phyloP scores from a whole-genome alignment of 495 filamentous ascomycete genomes.

The Penicillium daleae region DNA sequence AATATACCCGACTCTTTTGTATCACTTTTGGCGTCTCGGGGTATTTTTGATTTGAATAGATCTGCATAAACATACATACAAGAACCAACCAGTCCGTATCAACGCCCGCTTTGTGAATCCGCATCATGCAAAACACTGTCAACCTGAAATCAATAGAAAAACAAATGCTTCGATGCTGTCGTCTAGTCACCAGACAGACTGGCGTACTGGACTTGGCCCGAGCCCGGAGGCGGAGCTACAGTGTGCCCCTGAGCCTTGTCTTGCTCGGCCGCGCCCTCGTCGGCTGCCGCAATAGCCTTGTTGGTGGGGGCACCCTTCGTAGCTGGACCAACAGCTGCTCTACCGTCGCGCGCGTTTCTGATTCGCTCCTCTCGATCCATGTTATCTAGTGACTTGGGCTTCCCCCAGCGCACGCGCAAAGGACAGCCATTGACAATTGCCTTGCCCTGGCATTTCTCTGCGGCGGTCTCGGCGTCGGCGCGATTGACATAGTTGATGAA shows the following conservation, averaged over 20 bases:
- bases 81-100: conserved; percentile 28
- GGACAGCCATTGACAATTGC: conserved; percentile 85
- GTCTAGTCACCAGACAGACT: conserved; percentile 78
- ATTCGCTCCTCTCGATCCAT: conserved; percentile 82
- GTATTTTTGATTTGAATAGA: conserved; percentile 41
- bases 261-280: conserved; percentile 37
- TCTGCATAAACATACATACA: conserved; percentile 39
- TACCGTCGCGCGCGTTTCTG: conserved; percentile 72
- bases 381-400: conserved; percentile 85
- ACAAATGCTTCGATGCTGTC: conserved; percentile 2
- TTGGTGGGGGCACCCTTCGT: conserved; percentile 35
- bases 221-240: conserved; percentile 83
- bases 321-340: conserved; percentile 53
- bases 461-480: conserved; percentile 80
- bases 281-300: conserved; percentile 39
- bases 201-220: conserved; percentile 78
- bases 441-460: conserved; percentile 82
- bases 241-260: conserved; percentile 52
- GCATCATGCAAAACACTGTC: conserved; percentile 31
- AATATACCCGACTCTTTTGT: conserved; percentile 50
- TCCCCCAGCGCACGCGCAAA: conserved; percentile 86
- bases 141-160: conserved; percentile 9
- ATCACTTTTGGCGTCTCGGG: conserved; percentile 40
- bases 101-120: conserved; percentile 49
- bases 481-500: conserved; percentile 92